These are phyloP conservation scores for Lactarius evosmus DNA, from an alignment of 768 basidiomycete species.

Conservation along the genomic window DNA sequence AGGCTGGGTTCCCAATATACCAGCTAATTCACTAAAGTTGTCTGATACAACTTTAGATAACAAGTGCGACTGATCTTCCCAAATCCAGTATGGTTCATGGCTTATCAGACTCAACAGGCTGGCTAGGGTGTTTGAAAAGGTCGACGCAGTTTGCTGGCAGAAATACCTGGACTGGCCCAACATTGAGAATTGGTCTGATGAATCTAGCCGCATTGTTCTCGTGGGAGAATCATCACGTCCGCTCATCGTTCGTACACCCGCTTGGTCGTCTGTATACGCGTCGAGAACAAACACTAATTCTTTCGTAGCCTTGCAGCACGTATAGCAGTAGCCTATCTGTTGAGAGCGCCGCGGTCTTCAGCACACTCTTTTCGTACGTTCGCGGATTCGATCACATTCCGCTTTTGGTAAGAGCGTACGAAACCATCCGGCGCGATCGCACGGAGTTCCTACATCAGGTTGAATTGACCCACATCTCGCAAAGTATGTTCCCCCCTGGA, in stretches of 20 bases:
- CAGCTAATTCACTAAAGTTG: constrained; percentile 7
- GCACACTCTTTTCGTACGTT: constrained; percentile 22
- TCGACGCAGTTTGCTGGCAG: constrained; percentile 18
- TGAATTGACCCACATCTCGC: constrained; percentile 6
- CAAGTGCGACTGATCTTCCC: constrained; percentile 5
- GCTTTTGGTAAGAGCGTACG: constrained; percentile 21
- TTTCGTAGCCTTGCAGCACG: constrained; percentile 20
- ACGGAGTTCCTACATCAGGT: constrained; percentile 15
- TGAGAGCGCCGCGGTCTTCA: constrained; percentile 20
- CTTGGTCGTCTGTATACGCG: neutral
- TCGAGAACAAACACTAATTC: neutral
- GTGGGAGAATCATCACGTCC: constrained; percentile 26
- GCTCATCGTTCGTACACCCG: constrained; percentile 16
- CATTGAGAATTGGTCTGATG: constrained; percentile 27
- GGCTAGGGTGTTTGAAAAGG: constrained; percentile 8
- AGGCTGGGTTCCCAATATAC: constrained; percentile 20
- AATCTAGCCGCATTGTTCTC: constrained; percentile 23
- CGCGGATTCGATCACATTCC: constrained; percentile 22
- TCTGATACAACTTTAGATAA: constrained; percentile 10
- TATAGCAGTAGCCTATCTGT: constrained; percentile 21
- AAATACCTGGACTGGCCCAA: constrained; percentile 18
- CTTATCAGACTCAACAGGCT: constrained; percentile 17
- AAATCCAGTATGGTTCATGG: neutral
- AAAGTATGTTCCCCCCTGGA: constrained; percentile 23
- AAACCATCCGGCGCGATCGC: constrained; percentile 16